A percentile compares a stretch with the other conserved stretches of the same genome.
Evolutionary conservation across 371 early-diverging fungal genomes (phyloP).

Genomic region (Mortierella sp.): DNA sequence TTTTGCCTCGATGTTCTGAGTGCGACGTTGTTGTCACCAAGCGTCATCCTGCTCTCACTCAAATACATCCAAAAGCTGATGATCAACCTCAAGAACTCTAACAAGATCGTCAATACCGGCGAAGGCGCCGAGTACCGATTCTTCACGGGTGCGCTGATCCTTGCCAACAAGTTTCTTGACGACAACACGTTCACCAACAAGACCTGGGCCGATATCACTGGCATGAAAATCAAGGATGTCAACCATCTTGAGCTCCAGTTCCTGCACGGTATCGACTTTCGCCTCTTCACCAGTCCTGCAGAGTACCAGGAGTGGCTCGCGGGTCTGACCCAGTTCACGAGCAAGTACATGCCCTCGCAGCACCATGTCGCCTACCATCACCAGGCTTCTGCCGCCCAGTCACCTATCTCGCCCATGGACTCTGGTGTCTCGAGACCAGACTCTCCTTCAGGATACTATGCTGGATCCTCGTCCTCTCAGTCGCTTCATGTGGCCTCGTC

Average conservation of each 20-base stretch:
- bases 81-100: slow-evolving; percentile 59
- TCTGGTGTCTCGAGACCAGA: background rate
- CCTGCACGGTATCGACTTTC: slow-evolving; percentile 63
- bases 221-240: slow-evolving; percentile 70
- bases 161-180: slow-evolving; percentile 70
- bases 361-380: slow-evolving; percentile 33
- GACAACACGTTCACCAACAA: slow-evolving; percentile 74
- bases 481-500: too few species aligned
- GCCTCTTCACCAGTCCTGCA: slow-evolving; percentile 53
- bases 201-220: slow-evolving; percentile 73
- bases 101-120: slow-evolving; percentile 57
- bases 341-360: slow-evolving; percentile 43
- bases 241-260: slow-evolving; percentile 74
- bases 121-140: slow-evolving; percentile 79
- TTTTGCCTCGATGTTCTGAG: slow-evolving; percentile 56
- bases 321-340: slow-evolving; percentile 37
- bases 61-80: slow-evolving; percentile 69
- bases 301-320: slow-evolving; percentile 56
- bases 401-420: slow-evolving; percentile 40
- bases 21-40: slow-evolving; percentile 67
- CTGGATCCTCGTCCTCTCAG: too few species aligned
- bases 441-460: too few species aligned
- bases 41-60: slow-evolving; percentile 66
- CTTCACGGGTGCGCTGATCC: slow-evolving; percentile 68
- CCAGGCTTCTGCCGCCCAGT: slow-evolving; percentile 35